Percentiles rank a stretch among this genome's conserved stretches.
These are phyloP conservation scores for Serendipita indica DNA, from an alignment of 768 basidiomycete genomes.

Conservation along the genomic window DNA sequence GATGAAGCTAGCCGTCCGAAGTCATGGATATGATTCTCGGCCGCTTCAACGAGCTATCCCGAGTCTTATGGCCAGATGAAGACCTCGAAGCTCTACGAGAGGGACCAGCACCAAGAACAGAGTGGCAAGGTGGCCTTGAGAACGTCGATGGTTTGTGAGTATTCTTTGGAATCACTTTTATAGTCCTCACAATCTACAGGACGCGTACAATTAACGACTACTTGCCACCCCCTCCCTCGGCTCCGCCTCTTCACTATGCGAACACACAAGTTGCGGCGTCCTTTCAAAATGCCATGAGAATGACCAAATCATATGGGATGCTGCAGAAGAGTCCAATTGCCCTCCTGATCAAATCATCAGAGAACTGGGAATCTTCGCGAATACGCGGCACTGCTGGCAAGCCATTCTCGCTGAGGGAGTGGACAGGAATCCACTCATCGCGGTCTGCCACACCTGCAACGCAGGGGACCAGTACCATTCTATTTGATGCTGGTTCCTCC, in stretches of 20 bases:
- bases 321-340: constrained; percentile 1
- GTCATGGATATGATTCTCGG: constrained; percentile 4
- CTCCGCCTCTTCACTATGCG: constrained; percentile 1
- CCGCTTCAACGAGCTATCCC: neutral
- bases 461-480: neutral
- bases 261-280: neutral
- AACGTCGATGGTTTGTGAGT: constrained; percentile 7
- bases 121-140: constrained; percentile 4
- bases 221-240: neutral
- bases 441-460: neutral
- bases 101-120: neutral
- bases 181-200: neutral
- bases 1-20: neutral
- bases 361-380: neutral
- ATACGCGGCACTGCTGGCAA: neutral
- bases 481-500: neutral
- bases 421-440: neutral
- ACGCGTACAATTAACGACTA: neutral
- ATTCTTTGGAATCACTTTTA: neutral
- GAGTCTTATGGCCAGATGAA: neutral
- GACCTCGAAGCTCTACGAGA: constrained; percentile 1
- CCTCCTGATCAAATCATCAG: neutral
- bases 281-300: neutral
- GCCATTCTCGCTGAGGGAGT: neutral
- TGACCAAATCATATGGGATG: constrained; percentile 3